These are phyloP conservation scores for Erysimum cheiri DNA, from an alignment of 441 rosid genomes.

Conservation along the genomic window DNA sequence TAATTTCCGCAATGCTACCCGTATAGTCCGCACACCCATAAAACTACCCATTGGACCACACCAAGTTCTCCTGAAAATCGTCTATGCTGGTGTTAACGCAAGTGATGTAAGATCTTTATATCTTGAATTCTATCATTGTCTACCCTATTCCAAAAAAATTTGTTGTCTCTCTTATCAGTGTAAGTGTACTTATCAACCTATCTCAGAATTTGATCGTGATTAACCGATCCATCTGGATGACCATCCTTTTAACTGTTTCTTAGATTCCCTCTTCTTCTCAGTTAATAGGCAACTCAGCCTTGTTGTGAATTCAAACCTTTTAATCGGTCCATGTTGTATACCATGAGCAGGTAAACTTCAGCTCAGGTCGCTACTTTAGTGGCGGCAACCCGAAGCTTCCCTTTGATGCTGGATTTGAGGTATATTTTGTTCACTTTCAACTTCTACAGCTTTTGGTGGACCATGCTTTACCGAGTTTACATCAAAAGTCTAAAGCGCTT, in stretches of 20 bases:
- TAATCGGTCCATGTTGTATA: constrained; percentile 14
- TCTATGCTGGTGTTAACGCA: constrained; percentile 97
- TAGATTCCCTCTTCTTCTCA: neutral
- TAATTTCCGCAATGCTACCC: constrained; percentile 88
- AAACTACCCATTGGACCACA: constrained; percentile 70
- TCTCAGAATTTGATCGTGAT: neutral
- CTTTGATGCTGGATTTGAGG: constrained; percentile 98
- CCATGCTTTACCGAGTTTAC: neutral
- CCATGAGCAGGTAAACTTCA: constrained; percentile 81
- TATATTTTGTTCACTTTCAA: constrained; percentile 31
- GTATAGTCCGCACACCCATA: constrained; percentile 56
- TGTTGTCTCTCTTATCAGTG: constrained; percentile 3
- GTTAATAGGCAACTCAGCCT: neutral
- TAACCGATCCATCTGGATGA: neutral
- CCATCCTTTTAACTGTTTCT: constrained; percentile 1
- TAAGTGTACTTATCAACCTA: neutral
- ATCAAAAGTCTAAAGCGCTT: constrained; percentile 27
- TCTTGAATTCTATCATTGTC: constrained; percentile 26
- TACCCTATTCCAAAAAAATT: neutral
- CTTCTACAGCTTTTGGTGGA: constrained; percentile 25
- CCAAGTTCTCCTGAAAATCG: constrained; percentile 81
- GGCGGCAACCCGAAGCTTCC: constrained; percentile 76
- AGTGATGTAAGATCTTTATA: constrained; percentile 88
- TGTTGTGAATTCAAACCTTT: neutral
- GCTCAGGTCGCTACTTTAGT: constrained; percentile 91